phyloP scores from a whole-genome alignment of 768 basidiomycete genomes.

The Boletus vermiculosoides region DNA sequence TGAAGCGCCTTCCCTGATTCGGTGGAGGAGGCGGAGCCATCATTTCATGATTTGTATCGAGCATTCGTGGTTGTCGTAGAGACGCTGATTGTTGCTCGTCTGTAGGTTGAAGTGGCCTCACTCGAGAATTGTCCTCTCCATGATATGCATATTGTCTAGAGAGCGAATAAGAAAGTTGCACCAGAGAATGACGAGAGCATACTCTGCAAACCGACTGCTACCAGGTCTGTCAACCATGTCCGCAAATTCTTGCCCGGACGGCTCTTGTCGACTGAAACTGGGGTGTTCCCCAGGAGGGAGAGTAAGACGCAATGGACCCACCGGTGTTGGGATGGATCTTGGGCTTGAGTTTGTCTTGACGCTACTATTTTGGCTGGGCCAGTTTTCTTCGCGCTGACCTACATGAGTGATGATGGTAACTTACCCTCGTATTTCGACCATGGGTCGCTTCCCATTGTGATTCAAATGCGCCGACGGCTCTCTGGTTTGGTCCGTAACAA shows the following conservation, averaged over 20 bases:
- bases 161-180: constrained; percentile 5
- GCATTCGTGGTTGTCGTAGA: constrained; percentile 37
- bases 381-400: neutral
- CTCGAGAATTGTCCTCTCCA: constrained; percentile 45
- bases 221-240: constrained; percentile 40
- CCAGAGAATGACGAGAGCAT: constrained; percentile 19
- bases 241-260: constrained; percentile 11
- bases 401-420: constrained; percentile 10
- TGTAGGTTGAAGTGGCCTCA: constrained; percentile 38
- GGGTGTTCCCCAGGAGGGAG: constrained; percentile 58
- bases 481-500: constrained; percentile 24
- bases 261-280: constrained; percentile 32
- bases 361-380: constrained; percentile 20
- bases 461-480: constrained; percentile 45
- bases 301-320: constrained; percentile 65
- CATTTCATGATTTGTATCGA: constrained; percentile 28
- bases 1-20: constrained; percentile 22
- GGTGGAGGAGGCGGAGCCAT: constrained; percentile 34
- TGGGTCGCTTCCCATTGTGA: constrained; percentile 64
- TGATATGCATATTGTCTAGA: constrained; percentile 68
- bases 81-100: constrained; percentile 43
- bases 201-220: constrained; percentile 53
- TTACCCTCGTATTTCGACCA: constrained; percentile 46
- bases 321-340: constrained; percentile 51
- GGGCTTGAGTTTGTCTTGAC: constrained; percentile 56